Base-by-base conservation (phyloP, 345 rosid genomes). In the Populus alba region DNA sequence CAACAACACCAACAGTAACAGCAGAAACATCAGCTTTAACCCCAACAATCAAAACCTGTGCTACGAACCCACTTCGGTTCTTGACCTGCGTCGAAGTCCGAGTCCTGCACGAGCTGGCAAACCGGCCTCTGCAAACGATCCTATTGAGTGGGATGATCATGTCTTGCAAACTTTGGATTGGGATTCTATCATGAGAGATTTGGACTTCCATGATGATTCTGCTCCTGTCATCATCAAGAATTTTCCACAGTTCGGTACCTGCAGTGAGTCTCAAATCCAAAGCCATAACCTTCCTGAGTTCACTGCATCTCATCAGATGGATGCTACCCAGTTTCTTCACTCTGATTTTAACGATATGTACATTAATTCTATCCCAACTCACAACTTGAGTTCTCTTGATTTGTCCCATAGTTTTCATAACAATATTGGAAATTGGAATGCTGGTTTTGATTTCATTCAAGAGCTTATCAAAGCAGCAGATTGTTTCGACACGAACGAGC, bases 51-150 rank as follows among this genome's bases (percentile, higher is more conserved):
- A 79, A 22, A 77, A 51, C 53, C 67, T 73, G 16, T 73, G 78
- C 85, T 82, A 91, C 84, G 97, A 94, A 66, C 97, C 97, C 73
- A 94, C 93, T 59, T 91, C 97, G 0, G 98, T 92, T 74, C 97
- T 92, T 17, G 97, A 91, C 49, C 83, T 88, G 66, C 87, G 88
- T 69, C 83, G 92, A 29, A 91, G 91, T 69, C 87, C 87, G 0
- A 85, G 91, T 43, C 90, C 92, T 0, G 79, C 47, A 5, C n/a
- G 83, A 3, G 80, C 85, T 1, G 86, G 82, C 20, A 89, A 82
- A 53, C 81, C 87, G 5, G 76, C 71, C 8, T 41, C 74, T n/a
- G 61, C 73, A 17, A 15, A 79, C 27, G 82, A 81, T 35, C 75
- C 80, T 39, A 35, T 73, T 27, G 89, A 85, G 71, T 87, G 85